Evolutionary conservation across 306 rosid species (phyloP).

Genomic region (Vigna unguiculata): DNA sequence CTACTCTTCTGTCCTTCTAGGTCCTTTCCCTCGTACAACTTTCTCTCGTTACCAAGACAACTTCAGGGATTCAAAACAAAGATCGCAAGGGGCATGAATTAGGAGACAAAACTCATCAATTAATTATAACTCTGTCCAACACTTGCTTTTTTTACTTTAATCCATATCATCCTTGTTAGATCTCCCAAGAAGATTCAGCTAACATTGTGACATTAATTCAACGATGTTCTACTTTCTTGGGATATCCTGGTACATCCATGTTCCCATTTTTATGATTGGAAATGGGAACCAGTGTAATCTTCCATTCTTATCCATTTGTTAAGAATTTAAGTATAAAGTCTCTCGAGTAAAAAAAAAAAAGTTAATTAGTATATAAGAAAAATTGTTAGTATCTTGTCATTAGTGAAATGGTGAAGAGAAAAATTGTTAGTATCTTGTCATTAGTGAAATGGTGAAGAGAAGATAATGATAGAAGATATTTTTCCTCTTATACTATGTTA

Average conservation of each 20-base stretch:
- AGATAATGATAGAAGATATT: too few species aligned
- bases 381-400: too few species aligned
- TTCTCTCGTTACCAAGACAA: slow-evolving; percentile 10
- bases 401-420: too few species aligned
- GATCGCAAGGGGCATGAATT: background rate
- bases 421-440: too few species aligned
- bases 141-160: background rate
- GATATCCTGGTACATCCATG: slow-evolving; percentile 39
- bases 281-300: background rate
- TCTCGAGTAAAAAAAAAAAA: too few species aligned
- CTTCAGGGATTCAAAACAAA: background rate
- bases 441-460: too few species aligned
- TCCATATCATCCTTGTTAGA: background rate
- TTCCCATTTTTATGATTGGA: slow-evolving; percentile 19
- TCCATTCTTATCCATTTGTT: background rate
- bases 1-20: slow-evolving; percentile 24
- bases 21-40: slow-evolving; percentile 4
- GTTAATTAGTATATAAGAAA: too few species aligned
- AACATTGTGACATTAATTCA: slow-evolving; percentile 40
- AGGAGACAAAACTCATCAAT: background rate
- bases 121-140: background rate
- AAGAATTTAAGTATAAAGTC: too few species aligned
- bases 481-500: too few species aligned
- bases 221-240: slow-evolving; percentile 43
- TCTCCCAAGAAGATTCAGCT: slow-evolving; percentile 6